These are phyloP conservation scores for Millerozyma acaciae DNA, from an alignment of 805 yeast species.

Conservation along the genomic window DNA sequence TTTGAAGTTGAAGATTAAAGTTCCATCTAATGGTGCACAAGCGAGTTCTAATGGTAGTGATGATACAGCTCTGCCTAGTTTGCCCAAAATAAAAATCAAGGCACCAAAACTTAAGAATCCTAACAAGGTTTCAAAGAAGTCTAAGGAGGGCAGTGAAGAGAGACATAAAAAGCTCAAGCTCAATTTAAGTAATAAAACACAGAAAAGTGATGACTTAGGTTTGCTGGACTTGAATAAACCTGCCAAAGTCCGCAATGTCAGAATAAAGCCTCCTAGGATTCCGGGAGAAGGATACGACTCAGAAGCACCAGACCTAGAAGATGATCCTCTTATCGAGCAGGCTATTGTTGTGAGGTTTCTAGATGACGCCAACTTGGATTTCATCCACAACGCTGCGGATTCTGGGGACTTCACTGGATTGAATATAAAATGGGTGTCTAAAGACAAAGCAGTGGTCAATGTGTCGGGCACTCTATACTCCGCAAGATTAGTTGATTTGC, in stretches of 20 bases:
- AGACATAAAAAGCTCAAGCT: slow-evolving; percentile 23
- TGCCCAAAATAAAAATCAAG: slow-evolving; percentile 17
- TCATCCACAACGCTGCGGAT: slow-evolving; percentile 71
- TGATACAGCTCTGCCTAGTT: slow-evolving; percentile 1
- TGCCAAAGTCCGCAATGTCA: slow-evolving; percentile 38
- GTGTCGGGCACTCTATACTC: slow-evolving; percentile 69
- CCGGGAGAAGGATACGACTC: slow-evolving; percentile 97
- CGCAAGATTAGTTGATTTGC: slow-evolving; percentile 84
- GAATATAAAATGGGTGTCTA: slow-evolving; percentile 77
- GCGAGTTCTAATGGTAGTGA: slow-evolving; percentile 1
- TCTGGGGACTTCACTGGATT: slow-evolving; percentile 71
- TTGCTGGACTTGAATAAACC: slow-evolving; percentile 1
- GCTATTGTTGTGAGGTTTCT: slow-evolving; percentile 75
- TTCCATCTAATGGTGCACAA: slow-evolving; percentile 9
- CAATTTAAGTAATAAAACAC: slow-evolving; percentile 8
- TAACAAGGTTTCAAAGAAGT: slow-evolving; percentile 5
- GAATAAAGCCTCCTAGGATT: slow-evolving; percentile 58
- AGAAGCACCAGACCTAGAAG: slow-evolving; percentile 94
- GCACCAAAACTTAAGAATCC: slow-evolving; percentile 12
- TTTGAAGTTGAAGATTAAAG: slow-evolving; percentile 20
- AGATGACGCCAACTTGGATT: slow-evolving; percentile 66
- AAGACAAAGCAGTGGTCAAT: slow-evolving; percentile 70
- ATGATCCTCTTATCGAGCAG: slow-evolving; percentile 88
- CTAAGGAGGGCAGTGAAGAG: slow-evolving; percentile 10
- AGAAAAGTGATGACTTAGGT: slow-evolving; percentile 4